Evolutionary conservation across 495 filamentous ascomycete genomes (phyloP).

Genomic region (Aspergillus leporis): DNA sequence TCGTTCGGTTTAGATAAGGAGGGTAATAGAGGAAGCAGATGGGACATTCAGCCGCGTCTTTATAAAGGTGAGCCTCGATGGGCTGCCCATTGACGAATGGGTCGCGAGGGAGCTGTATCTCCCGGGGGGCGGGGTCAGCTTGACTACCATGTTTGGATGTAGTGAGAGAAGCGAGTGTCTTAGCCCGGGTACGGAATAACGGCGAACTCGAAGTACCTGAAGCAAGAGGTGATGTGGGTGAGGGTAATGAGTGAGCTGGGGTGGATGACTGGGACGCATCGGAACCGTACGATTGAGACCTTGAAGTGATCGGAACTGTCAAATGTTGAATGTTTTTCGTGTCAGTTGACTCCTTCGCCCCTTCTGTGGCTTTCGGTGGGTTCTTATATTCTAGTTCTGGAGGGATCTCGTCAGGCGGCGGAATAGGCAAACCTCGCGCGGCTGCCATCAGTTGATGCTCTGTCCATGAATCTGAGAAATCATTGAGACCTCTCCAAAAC

Average conservation of each 20-base stretch:
- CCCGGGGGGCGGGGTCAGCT: conserved; percentile 69
- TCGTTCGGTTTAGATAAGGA: conserved; percentile 90
- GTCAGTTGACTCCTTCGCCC: conserved; percentile 36
- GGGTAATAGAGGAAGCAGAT: conserved; percentile 97
- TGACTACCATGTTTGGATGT: conserved; percentile 66
- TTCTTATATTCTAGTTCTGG: conserved; percentile 59
- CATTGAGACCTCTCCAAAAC: conserved; percentile 92
- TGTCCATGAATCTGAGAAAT: conserved; percentile 85
- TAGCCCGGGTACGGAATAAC: conserved; percentile 68
- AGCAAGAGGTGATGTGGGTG: conserved; percentile 49
- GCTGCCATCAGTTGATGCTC: conserved; percentile 93
- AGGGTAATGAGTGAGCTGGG: conserved; percentile 50
- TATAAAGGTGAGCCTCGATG: conserved; percentile 90
- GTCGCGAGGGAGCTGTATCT: conserved; percentile 78
- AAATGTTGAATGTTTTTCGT: conserved; percentile 59
- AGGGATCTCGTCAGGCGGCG: conserved; percentile 78
- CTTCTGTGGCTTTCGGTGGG: conserved; percentile 42
- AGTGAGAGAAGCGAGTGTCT: conserved; percentile 83
- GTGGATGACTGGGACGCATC: conserved; percentile 55
- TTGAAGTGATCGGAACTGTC: conserved; percentile 72
- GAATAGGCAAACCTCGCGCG: conserved; percentile 80
- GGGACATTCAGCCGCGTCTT: conserved; percentile 85
- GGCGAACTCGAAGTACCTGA: conserved; percentile 62
- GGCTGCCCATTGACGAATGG: conserved; percentile 89
- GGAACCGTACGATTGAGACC: conserved; percentile 74